Conservation (phyloP, 2,329 filamentous ascomycete genomes). For the Myotisia sp. region DNA sequence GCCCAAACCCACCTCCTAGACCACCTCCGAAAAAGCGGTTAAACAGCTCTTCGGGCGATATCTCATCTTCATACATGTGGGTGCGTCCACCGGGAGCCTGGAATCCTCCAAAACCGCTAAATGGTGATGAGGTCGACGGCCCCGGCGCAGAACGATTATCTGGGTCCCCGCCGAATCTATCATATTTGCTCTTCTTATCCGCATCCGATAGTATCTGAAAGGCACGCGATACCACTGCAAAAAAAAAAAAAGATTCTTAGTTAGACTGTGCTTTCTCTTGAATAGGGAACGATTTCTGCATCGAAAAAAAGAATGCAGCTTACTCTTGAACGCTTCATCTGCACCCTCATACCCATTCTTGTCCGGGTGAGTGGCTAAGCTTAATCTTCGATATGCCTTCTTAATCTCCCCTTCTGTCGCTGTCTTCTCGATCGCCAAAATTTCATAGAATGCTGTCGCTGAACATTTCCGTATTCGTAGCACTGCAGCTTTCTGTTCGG, state of each 20-base stretch:
- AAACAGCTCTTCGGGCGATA: conserved; percentile 94
- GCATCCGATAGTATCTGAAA: conserved; percentile 87
- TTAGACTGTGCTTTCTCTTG: too few species aligned
- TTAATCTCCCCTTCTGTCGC: conserved; percentile 74
- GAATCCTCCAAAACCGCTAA: conserved; percentile 35
- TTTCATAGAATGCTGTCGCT: conserved; percentile 88
- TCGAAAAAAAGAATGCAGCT: conserved; percentile 18
- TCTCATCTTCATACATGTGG: conserved; percentile 72
- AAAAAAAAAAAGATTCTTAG: not conserved
- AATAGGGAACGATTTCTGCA: too few species aligned
- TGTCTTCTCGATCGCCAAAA: conserved; percentile 59
- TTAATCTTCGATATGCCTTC: conserved; percentile 92
- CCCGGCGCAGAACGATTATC: conserved; percentile 60
- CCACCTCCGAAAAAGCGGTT: conserved; percentile 86
- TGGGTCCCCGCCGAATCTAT: conserved; percentile 81
- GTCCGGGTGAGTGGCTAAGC: conserved; percentile 88
- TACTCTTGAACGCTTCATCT: conserved; percentile 92
- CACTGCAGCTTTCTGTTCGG: conserved; percentile 83
- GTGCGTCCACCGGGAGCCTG: conserved; percentile 35
- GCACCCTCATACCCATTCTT: conserved; percentile 95
- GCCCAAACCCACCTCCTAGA: conserved; percentile 46
- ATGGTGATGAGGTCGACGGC: conserved; percentile 28
- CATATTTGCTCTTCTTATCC: conserved; percentile 81
- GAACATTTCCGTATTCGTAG: conserved; percentile 73
- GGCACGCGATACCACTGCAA: conserved; percentile 66